These are phyloP conservation scores for Hygrophoropsis aurantiaca DNA, from an alignment of 768 basidiomycete species.

Conservation along the genomic window DNA sequence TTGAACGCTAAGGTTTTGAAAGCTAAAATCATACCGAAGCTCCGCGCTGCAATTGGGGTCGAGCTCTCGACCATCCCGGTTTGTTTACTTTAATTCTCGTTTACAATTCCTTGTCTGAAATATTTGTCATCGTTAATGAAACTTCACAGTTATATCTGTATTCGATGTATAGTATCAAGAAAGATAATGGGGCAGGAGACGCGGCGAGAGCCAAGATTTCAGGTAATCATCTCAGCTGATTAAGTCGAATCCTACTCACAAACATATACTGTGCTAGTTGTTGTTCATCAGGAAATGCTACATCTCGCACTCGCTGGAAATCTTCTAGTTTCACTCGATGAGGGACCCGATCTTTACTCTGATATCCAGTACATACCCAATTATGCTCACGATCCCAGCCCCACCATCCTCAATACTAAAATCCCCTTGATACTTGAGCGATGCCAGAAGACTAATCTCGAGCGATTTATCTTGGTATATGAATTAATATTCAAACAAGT, in stretches of 20 bases:
- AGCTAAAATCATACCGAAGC: background rate
- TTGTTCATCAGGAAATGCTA: slow-evolving; percentile 19
- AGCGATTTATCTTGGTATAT: slow-evolving; percentile 14
- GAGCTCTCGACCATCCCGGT: slow-evolving; percentile 7
- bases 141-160: slow-evolving; percentile 7
- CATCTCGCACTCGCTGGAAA: slow-evolving; percentile 16
- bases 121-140: no score
- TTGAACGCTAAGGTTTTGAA: no score
- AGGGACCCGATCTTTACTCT: slow-evolving; percentile 7
- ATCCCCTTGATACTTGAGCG: slow-evolving; percentile 11
- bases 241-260: background rate
- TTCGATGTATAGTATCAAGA: slow-evolving; percentile 4
- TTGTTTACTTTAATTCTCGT: background rate
- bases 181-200: background rate
- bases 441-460: slow-evolving; percentile 10
- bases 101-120: background rate
- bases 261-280: slow-evolving; percentile 2
- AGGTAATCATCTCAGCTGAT: background rate
- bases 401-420: slow-evolving; percentile 8
- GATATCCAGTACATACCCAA: slow-evolving; percentile 3
- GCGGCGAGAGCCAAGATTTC: slow-evolving; percentile 1
- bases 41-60: background rate
- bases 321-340: slow-evolving; percentile 9
- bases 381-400: slow-evolving; percentile 1
- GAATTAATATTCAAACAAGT: background rate